Evolutionary conservation across 2,329 filamentous ascomycete species (phyloP), one percentile per base, ranked within the genome.

Genomic region (Neofusicoccum laricinum): DNA sequence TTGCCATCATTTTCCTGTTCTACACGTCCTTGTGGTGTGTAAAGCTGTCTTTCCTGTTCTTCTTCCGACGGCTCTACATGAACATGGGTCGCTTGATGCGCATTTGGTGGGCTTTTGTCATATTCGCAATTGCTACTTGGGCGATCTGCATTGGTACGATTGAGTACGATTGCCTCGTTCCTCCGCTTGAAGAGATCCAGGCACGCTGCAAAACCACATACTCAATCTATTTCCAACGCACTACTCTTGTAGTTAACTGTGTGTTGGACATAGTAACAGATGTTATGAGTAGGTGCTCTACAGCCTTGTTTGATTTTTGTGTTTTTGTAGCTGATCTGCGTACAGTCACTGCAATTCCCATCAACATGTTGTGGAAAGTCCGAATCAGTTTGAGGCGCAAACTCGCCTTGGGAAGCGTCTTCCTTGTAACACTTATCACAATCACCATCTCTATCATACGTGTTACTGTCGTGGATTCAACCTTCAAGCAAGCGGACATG

Each of bases 41-140:
- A 2, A 69, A 69, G 34, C 12, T 67, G 8, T 63, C 30, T 19
- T 69, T 69, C 40, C 58, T 69, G 1, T 36, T 67, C 12, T 66
- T 69, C 55, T 69, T 69, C 61, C 43, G 62, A 12, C 34, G 59
- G n/a, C 63, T 69, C 8, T 59, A 64, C 10, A 17, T 45, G 2
- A 38, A 63, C 5, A 50, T 68, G 19, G 49, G 41, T 2, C 5
- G n/a, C 21, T 67, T 62, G 32, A 34, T 43, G 17, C 17, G 57
- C 12, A 25, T 40, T 11, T 69, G 65, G 66, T 68, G 67, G 66
- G 55, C 34, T 12, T 45, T 68, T 15, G 5, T 46, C 4, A 50
- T 38, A 12, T 65, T 66, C 15, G 63, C 65, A 14, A 32, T 66
- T 34, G 45, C 49, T 4, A 32, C 53, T 19, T 55, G 58, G 58